Conservation (phyloP, 768 basidiomycete species). For the Pleurotus citrinopileatus region DNA sequence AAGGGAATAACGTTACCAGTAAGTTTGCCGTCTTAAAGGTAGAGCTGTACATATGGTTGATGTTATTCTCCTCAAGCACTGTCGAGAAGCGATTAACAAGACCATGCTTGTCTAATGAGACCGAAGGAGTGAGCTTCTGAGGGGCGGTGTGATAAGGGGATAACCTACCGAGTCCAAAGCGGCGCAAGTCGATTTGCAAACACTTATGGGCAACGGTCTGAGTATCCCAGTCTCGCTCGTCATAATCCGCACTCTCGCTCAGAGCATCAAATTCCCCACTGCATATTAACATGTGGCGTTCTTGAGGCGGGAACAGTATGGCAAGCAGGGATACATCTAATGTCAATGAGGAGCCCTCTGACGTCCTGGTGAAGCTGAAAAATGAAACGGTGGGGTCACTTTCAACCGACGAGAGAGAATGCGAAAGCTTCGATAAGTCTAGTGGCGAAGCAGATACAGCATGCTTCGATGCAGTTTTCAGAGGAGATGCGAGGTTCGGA, state of each 20-base stretch:
- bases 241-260: conserved; percentile 30
- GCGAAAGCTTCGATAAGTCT: background rate
- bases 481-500: conserved; percentile 25
- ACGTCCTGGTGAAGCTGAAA: conserved; percentile 76
- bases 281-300: conserved; percentile 74
- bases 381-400: conserved; percentile 47
- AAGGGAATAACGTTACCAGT: conserved; percentile 41
- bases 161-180: conserved; percentile 64
- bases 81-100: conserved; percentile 76
- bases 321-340: conserved; percentile 68
- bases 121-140: conserved; percentile 6
- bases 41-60: conserved; percentile 84
- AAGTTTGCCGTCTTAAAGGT: conserved; percentile 84
- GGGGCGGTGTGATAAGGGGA: background rate
- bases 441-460: conserved; percentile 27
- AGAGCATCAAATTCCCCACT: conserved; percentile 64
- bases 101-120: conserved; percentile 64
- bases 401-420: background rate
- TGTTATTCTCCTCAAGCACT: conserved; percentile 66
- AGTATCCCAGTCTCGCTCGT: conserved; percentile 35
- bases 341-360: conserved; percentile 74
- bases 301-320: conserved; percentile 64
- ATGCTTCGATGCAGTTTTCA: conserved; percentile 36
- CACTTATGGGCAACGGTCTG: conserved; percentile 52
- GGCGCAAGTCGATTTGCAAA: conserved; percentile 71